Evolutionary conservation across 306 rosid species (phyloP), one percentile per base, ranked within the genome.

Genomic region (Phaseolus lunatus): DNA sequence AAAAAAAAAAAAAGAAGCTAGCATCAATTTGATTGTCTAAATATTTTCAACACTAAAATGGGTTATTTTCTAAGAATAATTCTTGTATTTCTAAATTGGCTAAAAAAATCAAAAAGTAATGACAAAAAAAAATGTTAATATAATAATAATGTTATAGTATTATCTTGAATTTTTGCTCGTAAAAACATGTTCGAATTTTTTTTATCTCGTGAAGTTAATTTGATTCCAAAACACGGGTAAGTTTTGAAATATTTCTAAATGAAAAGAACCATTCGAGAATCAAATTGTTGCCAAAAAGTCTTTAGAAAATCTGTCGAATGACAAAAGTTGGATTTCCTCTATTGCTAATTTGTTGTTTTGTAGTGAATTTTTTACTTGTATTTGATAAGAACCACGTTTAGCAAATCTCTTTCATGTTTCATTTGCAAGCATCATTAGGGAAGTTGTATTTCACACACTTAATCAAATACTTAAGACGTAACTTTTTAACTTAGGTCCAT

Each of bases 221-320:
- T 39, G 50, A 41, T 66, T 66, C 70, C 52, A 20, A 39, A 1
- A 11, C 18, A 19, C 24, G 7, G 7, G 48, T 65, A 37, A 37
- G 10, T 39, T 66, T 41, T 5, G 71, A 66, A 37, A 65, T 37
- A 39, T 39, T 67, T 66, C 13, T 33, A 10, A 37, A 23, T 22
- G 39, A 24, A 44, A 44, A 67, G 56, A 67, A 67, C 44, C 39
- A 67, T 67, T 13, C 22, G 37, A 66, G 53, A 67, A 67, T 67
- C 73, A 44, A 43, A 13, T 44, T 67, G 56, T 44, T 44, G 22
- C 16, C 1, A 67, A 13, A 15, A 44, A 67, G 48, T 67, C 23
- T 44, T 67, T 44, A 3, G 37, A 23, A 67, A 67, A 67, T 67
- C 54, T 67, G 29, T 43, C 1, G 73, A 67, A 67, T 67, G 37